Base-by-base conservation (phyloP, 2,329 filamentous ascomycete genomes). In the Biscogniauxia mediterranea region DNA sequence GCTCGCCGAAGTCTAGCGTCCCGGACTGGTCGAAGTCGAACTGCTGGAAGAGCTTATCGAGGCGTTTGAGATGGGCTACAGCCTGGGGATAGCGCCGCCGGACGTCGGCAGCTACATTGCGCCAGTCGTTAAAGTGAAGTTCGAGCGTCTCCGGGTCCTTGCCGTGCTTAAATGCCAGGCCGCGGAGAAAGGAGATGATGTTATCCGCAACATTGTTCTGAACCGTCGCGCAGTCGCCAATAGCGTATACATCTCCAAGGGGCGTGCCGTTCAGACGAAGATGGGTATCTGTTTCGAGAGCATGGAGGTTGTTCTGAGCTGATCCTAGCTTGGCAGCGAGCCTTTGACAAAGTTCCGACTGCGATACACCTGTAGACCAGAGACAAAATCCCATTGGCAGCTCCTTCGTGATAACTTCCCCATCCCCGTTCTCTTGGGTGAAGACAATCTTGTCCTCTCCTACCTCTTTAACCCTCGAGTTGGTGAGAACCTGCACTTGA, bases 141-240 rank as follows among this genome's bases (percentile, higher is more conserved):
- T 94, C 87, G 61, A 98, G 83, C n/a, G 87, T 91, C 74, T 96
- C 88, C 0, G 94, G 94, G 70, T 98, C 91, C 70, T 90, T 90
- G 74, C 93, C 94, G 66, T 90, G 92, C 76, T 97, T 94, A 88
- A 91, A 97, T 9, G 95, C 93, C 2, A 96, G 83, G 17, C 88
- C 92, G 63, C 93, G 92, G 11, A 99, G 84, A 78, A 98, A 99
- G 20, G 87, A 89, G 54, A 97, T 84, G 69, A 99, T 89, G 78
- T 97, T 89, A 72, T 96, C 92, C 2, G 93, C 91, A 1, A 98
- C 83, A 69, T 99, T 99, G 80, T 99, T 99, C 73, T 99, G 96
- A 0, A 99, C 94, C 0, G 96, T 99, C 6, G 92, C 84, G 78
- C 95, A 98, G 78, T 99, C 95, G 15, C 95, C 95, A 64, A 99